Conservation (phyloP, 2,329 filamentous ascomycete genomes). For the Colletotrichum godetiae region DNA sequence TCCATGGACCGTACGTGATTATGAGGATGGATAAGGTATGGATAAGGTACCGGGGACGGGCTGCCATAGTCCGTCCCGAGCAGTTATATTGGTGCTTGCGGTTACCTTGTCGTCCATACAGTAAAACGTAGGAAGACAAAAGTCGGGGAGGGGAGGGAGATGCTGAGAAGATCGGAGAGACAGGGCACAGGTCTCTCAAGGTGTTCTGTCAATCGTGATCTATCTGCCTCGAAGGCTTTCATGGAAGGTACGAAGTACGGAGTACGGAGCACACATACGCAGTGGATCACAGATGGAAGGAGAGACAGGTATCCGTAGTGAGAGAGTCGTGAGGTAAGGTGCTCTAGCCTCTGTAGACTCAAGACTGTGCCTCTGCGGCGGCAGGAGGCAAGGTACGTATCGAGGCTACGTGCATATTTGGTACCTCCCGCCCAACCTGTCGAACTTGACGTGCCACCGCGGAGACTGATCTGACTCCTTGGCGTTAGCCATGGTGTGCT, state of each 20-base stretch:
- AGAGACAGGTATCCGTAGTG: no score
- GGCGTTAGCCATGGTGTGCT: constrained; percentile 30
- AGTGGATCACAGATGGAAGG: no score
- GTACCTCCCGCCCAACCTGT: not conserved
- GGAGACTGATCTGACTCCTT: constrained; percentile 34
- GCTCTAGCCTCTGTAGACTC: no score
- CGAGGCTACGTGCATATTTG: constrained; percentile 17
- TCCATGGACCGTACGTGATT: no score
- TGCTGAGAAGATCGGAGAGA: not conserved
- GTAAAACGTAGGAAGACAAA: not conserved
- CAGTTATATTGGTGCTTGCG: not conserved
- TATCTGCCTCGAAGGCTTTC: not conserved
- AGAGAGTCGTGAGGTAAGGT: not conserved
- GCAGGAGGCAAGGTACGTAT: not conserved
- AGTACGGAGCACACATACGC: no score
- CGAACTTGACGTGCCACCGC: constrained; percentile 29
- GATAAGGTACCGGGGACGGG: not conserved
- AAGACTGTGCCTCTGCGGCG: not conserved
- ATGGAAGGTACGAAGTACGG: not conserved
- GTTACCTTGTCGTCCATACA: not conserved
- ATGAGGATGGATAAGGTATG: not conserved
- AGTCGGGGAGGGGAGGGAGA: no score
- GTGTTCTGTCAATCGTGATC: not conserved
- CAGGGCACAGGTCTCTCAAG: not conserved
- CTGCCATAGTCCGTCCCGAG: not conserved